Conservation (phyloP, 768 basidiomycete genomes). For the Suillus sp. region DNA sequence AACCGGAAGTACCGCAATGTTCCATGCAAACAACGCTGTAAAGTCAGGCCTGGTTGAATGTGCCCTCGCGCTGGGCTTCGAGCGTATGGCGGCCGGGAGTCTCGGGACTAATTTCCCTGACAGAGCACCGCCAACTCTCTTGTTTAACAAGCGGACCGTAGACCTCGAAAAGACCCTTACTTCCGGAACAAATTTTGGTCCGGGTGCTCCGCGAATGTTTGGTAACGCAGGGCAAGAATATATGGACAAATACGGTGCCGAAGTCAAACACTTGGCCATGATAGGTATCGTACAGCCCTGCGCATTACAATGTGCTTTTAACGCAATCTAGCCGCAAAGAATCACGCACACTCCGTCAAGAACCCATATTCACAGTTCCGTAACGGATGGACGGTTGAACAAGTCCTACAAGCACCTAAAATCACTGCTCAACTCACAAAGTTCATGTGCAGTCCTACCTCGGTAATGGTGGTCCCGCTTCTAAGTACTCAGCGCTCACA, state of each 20-base stretch:
- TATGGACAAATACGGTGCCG: constrained; percentile 71
- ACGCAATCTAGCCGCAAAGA: constrained; percentile 60
- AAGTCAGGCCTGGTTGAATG: constrained; percentile 73
- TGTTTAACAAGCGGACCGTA: constrained; percentile 45
- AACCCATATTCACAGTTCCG: constrained; percentile 90
- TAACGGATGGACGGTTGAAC: constrained; percentile 72
- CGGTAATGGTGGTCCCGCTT: constrained; percentile 35
- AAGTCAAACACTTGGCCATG: constrained; percentile 66
- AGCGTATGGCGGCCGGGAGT: constrained; percentile 79
- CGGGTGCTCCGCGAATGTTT: constrained; percentile 73
- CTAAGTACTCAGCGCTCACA: neutral
- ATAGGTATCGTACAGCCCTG: constrained; percentile 52
- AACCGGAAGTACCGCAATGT: constrained; percentile 78
- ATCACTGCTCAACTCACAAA: constrained; percentile 76
- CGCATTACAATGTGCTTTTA: constrained; percentile 15
- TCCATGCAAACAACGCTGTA: constrained; percentile 69
- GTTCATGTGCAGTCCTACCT: constrained; percentile 88
- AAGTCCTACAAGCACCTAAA: constrained; percentile 65
- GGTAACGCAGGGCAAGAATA: constrained; percentile 76
- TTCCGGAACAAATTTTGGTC: constrained; percentile 65
- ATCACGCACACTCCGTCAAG: constrained; percentile 77
- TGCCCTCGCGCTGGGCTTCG: constrained; percentile 82
- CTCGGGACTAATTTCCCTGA: constrained; percentile 66
- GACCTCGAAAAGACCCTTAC: constrained; percentile 50
- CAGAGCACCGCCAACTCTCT: constrained; percentile 46